Base-by-base conservation (phyloP, 2,329 filamentous ascomycete genomes). In the Penicillium sp. region DNA sequence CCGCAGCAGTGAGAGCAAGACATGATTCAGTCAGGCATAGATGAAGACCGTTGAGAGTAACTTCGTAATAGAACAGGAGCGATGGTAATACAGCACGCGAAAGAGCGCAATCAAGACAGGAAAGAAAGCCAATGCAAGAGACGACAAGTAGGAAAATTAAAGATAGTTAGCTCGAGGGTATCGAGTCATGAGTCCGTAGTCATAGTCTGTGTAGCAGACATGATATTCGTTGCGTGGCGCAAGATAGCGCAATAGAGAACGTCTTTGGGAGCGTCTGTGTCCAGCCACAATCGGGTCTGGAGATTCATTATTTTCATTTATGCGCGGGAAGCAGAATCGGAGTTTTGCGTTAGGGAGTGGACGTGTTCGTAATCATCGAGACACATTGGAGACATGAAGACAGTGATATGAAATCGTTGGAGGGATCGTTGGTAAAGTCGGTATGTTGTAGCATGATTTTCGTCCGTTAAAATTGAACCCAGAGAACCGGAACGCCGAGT, bases 301-400 rank as follows among this genome's bases (percentile, higher is more conserved):
- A 53, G 41, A 59, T 54, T 60, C 61, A 55, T 63, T 57, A 59
- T 25, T 49, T 43, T 62, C 58, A 50, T 63, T 40, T 41, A 13
- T 46, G 53, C 41, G 53, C 53, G 51, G 49, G 21, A 25, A 41
- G 21, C 31, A 29, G 25, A 39, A 39, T 27, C 21, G 6, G 21
- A 21, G 21, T 27, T 16, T 25, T 25, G 27, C 19, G 16, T 25
- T 21, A 62, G 38, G 5, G 60, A 55, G 49, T 57, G 56, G n/a
- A 48, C 52, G 57, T 64, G 55, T 53, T 55, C 48, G 36, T 61
- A 15, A 55, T 53, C 50, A 50, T 53, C 48, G n/a, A 50, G 43
- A 59, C 60, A 62, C 59, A 41, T 61, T 19, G 43, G n/a, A 46
- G 19, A 38, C 56, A 52, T 57, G 29, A 46, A 34, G 34, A 49